Evolutionary conservation across 129 eudicot genomes (phyloP), one percentile per base, ranked within the genome.

Genomic region (Deinandra increscens): DNA sequence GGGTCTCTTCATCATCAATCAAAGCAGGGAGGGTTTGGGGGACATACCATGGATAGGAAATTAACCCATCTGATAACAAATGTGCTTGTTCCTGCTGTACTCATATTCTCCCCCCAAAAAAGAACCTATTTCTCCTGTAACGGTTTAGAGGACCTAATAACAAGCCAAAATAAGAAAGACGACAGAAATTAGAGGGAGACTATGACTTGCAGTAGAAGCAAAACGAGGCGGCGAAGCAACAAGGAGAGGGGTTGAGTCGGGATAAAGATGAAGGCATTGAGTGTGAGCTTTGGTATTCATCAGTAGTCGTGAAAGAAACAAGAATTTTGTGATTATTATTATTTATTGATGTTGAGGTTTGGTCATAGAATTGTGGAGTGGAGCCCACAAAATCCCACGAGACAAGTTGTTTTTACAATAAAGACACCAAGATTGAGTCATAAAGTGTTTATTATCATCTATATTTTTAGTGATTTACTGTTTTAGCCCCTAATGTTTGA

Each of bases 21-120:
- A 75, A 74, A 43, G 7, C 41, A 42, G 4, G 3, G 26, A 64
- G 46, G 31, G 14, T 56, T 54, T 56, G 43, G 15, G 46, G 70
- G 17, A 81, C 19, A 68, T 81, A 89, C 96, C 82, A 89, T 79
- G 9, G 87, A 81, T 1, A 89, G 74, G 75, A 86, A 81, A 73
- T 89, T 89, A 80, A 89, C 77, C 96, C 96, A 89, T 83, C 86
- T 82, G 86, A 89, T 89, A 20, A 89, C 83, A 78, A 89, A 89
- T 56, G 92, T 86, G 84, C 92, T 86, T 54, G 92, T 83, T 74
- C 87, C 92, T 56, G n/a, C n/a, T n/a, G 83, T 29, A 68, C 82
- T 84, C 96, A 86, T 89, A 15, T 39, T 74, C 17, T n/a, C n/a
- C n/a, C n/a, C n/a, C n/a, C n/a, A n/a, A n/a, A n/a, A n/a, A n/a